Conservation (phyloP, 176 grass and related monocot genomes). For the Juncus inflexus region DNA sequence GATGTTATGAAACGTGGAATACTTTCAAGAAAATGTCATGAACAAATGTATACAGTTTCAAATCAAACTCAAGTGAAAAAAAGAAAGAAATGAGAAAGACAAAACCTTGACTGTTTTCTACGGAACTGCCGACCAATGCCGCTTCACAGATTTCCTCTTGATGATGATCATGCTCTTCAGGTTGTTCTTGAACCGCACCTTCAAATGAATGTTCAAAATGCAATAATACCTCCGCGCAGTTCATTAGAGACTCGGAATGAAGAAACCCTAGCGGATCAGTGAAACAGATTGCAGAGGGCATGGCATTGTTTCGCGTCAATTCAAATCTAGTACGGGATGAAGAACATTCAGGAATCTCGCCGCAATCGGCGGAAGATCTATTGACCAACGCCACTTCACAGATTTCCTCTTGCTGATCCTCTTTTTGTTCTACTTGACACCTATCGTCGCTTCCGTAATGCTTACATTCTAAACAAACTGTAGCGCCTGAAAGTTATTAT, state of each 20-base stretch:
- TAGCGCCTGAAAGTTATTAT: conserved; percentile 2
- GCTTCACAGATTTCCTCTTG: no score
- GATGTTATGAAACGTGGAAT: no score
- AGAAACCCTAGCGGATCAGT: conserved; percentile 44
- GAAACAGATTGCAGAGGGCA: conserved; percentile 27
- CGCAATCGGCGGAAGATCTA: conserved; percentile 33
- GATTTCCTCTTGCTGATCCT: conserved; percentile 47
- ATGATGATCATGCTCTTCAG: no score
- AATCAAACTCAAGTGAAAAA: no score
- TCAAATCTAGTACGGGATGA: conserved; percentile 28
- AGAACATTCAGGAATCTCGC: conserved; percentile 17
- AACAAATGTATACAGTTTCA: no score
- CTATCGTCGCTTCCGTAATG: conserved; percentile 32
- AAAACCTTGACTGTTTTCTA: no score
- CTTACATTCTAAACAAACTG: conserved; percentile 40
- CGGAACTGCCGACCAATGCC: no score
- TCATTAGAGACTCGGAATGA: conserved; percentile 19
- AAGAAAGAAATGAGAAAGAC: no score
- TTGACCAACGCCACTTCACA: conserved; percentile 37
- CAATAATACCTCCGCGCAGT: conserved; percentile 31
- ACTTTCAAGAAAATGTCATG: no score
- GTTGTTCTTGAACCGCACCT: no score
- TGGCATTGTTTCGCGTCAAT: conserved; percentile 16
- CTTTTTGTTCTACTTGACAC: conserved; percentile 29
- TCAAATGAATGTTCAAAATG: no score